Percentiles rank a stretch among this genome's conserved stretches.
phyloP scores from a whole-genome alignment of 257 asterid species.

The Nicotiana obtusifolia region DNA sequence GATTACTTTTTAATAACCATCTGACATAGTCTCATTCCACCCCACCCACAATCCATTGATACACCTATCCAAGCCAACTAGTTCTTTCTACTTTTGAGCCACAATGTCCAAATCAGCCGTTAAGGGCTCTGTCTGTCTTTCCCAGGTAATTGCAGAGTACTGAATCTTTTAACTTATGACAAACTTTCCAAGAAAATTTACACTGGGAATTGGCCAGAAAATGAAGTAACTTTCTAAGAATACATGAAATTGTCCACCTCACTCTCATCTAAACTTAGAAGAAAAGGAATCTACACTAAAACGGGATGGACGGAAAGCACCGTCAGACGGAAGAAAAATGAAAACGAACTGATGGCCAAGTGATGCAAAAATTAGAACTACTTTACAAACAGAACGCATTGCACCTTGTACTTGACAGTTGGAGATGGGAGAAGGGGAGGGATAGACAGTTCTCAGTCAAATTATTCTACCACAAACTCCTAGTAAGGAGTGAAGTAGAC shows the following conservation, averaged over 20 bases:
- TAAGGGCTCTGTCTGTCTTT: neutral
- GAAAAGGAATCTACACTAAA: neutral
- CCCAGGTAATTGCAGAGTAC: constrained; percentile 1
- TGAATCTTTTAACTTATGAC: neutral
- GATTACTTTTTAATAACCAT: neutral
- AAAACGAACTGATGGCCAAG: neutral
- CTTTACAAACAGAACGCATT: no score
- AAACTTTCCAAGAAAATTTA: neutral
- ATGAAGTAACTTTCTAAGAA: neutral
- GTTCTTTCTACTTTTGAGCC: neutral
- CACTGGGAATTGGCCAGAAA: neutral
- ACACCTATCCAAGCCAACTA: constrained; percentile 5
- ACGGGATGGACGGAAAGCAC: neutral
- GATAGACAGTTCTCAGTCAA: no score
- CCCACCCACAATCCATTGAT: neutral
- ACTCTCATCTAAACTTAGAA: neutral
- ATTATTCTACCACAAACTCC: no score
- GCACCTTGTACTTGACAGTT: no score
- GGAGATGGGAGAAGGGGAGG: no score
- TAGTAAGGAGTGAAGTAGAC: no score
- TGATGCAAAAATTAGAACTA: neutral
- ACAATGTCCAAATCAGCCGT: neutral
- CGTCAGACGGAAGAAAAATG: neutral
- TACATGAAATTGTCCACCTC: neutral
- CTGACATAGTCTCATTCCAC: neutral